Conservation (phyloP, 2,329 filamentous ascomycete species). For the Colletotrichum cuscutae region DNA sequence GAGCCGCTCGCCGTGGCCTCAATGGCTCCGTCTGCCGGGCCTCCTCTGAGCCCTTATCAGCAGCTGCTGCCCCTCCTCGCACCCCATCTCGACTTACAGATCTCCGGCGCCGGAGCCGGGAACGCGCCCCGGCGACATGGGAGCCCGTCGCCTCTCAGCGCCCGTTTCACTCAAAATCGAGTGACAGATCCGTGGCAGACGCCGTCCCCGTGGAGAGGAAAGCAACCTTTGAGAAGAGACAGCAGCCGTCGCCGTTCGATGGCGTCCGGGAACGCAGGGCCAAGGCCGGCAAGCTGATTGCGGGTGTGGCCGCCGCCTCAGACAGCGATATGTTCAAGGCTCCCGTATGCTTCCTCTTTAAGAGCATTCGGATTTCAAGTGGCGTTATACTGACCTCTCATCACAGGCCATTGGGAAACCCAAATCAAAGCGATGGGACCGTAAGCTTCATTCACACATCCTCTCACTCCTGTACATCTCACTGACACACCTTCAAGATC, state of each 20-base stretch:
- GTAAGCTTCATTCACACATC: conserved; percentile 65
- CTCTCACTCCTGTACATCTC: conserved; percentile 1
- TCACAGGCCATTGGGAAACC: conserved; percentile 66
- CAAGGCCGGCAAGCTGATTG: conserved; percentile 77
- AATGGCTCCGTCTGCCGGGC: conserved; percentile 20
- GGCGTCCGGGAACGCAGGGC: conserved; percentile 75
- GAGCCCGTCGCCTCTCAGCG: neutral
- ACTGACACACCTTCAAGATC: conserved; percentile 48
- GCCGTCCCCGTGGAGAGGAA: conserved; percentile 31
- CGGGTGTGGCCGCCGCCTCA: conserved; percentile 79
- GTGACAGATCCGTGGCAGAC: conserved; percentile 33
- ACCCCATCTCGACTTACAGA: conserved; percentile 24
- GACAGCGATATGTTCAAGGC: conserved; percentile 88
- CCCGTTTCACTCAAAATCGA: conserved; percentile 27
- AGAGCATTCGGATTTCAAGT: neutral
- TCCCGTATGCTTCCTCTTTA: conserved; percentile 58
- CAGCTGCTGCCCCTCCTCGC: neutral
- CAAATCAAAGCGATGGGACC: conserved; percentile 84
- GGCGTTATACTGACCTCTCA: conserved; percentile 31
- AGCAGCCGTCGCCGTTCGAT: conserved; percentile 53
- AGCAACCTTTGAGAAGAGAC: conserved; percentile 33
- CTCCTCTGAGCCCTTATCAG: conserved; percentile 12
- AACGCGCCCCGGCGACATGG: neutral
- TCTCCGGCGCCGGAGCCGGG: conserved; percentile 28
- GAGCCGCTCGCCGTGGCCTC: conserved; percentile 19